phyloP scores from a whole-genome alignment of 768 basidiomycete genomes.

The Strobilomyces dryophilus region DNA sequence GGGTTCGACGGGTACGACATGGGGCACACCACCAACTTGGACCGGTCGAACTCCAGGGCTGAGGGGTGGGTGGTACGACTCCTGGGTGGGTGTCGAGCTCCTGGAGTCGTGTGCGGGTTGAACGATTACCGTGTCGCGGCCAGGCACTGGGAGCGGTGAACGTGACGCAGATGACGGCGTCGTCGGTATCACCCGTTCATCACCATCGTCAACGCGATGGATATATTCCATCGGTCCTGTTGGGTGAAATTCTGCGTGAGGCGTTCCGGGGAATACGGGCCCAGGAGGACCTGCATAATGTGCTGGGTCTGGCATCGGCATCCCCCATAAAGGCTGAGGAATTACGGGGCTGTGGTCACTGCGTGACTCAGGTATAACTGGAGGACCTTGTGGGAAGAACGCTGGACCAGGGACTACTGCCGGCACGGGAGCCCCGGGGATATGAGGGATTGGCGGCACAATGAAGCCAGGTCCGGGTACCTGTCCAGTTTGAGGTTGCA shows the following conservation, averaged over 20 bases:
- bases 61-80: constrained; percentile 12
- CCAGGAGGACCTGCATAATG: constrained; percentile 7
- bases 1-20: constrained; percentile 14
- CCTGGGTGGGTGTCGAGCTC: constrained; percentile 26
- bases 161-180: constrained; percentile 15
- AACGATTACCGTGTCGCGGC: constrained; percentile 11
- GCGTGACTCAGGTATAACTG: constrained; percentile 17
- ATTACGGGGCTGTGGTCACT: constrained; percentile 21
- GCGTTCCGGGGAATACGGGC: constrained; percentile 36
- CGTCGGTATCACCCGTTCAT: constrained; percentile 21
- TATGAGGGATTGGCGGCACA: constrained; percentile 22
- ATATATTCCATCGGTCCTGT: constrained; percentile 4
- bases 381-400: constrained; percentile 20
- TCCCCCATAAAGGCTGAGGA: constrained; percentile 17
- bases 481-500: constrained; percentile 7
- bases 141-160: constrained; percentile 20
- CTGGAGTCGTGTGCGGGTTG: constrained; percentile 13
- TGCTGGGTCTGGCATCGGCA: constrained; percentile 24
- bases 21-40: constrained; percentile 9
- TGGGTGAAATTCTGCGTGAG: constrained; percentile 6
- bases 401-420: constrained; percentile 16
- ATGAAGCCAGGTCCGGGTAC: constrained; percentile 13
- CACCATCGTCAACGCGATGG: constrained; percentile 8
- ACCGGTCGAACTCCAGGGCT: constrained; percentile 15
- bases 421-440: constrained; percentile 9